phyloP scores from a whole-genome alignment of 202 grass and related monocot genomes.

The Cymbopogon flexuosus region DNA sequence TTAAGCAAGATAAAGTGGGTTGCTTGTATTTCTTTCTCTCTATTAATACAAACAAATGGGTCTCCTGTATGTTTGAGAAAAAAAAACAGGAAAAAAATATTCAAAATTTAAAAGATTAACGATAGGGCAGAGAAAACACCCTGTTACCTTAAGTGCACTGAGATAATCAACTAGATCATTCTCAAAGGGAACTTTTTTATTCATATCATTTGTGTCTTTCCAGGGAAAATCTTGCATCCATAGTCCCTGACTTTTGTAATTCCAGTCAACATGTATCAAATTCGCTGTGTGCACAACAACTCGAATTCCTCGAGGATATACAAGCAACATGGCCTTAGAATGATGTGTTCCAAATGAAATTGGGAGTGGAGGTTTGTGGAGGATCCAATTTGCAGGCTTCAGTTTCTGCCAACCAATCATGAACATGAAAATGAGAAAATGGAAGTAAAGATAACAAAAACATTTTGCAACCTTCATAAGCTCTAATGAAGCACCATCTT shows the following conservation, averaged over 20 bases:
- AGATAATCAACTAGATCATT: constrained; percentile 93
- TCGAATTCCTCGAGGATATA: constrained; percentile 74
- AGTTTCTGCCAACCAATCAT: constrained; percentile 51
- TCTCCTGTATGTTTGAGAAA: not conserved
- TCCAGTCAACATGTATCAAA: constrained; percentile 97
- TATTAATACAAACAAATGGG: not conserved
- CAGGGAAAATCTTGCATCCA: constrained; percentile 98
- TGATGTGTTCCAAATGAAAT: constrained; percentile 98
- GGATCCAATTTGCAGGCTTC: constrained; percentile 68
- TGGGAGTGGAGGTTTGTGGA: constrained; percentile 82
- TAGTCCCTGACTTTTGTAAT: constrained; percentile 87
- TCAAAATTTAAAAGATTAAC: not conserved
- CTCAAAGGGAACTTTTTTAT: constrained; percentile 53
- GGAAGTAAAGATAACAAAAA: constrained; percentile 20
- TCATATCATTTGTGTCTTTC: constrained; percentile 56
- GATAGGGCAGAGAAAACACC: constrained; percentile 19
- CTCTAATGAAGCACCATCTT: constrained; percentile 69
- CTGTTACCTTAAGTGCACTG: constrained; percentile 61
- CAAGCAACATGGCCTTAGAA: constrained; percentile 88
- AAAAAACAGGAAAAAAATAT: not conserved
- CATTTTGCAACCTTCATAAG: constrained; percentile 47
- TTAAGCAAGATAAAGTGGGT: not conserved
- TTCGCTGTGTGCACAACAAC: constrained; percentile 96
- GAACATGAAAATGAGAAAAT: constrained; percentile 27
- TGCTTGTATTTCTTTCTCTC: not conserved